phyloP scores from a whole-genome alignment of 116 monocot genomes.

The Trichopus zeylanicus region DNA sequence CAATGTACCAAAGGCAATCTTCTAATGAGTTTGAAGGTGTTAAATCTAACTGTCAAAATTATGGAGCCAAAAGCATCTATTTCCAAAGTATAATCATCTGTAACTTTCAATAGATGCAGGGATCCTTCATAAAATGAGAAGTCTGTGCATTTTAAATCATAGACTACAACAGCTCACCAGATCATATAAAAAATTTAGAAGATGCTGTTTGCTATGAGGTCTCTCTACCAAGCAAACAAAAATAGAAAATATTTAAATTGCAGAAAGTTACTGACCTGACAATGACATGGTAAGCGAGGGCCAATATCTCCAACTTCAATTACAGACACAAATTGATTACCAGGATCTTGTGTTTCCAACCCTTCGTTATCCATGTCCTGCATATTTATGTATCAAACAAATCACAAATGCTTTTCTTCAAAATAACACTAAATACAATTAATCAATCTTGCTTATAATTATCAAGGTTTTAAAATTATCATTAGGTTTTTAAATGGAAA shows the following conservation, averaged over 20 bases:
- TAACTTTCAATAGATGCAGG: too few relatives aligned
- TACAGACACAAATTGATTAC: constrained; percentile 47
- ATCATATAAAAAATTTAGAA: neutral
- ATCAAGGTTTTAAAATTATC: neutral
- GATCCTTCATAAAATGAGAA: too few relatives aligned
- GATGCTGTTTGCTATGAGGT: neutral
- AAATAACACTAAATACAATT: too few relatives aligned
- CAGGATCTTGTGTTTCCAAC: constrained; percentile 85
- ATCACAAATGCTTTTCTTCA: neutral
- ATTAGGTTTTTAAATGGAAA: neutral
- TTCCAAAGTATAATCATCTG: too few relatives aligned
- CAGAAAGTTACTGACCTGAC: constrained; percentile 56
- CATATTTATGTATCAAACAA: neutral
- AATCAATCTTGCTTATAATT: neutral
- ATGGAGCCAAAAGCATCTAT: too few relatives aligned
- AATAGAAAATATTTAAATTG: neutral
- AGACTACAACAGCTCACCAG: neutral
- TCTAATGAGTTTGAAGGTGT: too few relatives aligned
- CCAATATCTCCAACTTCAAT: constrained; percentile 91
- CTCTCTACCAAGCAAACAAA: neutral
- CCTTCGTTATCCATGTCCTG: constrained; percentile 57
- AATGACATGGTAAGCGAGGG: constrained; percentile 65
- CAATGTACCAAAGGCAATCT: too few relatives aligned
- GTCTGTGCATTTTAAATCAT: neutral
- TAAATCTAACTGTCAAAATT: too few relatives aligned